A percentile compares a stretch with the other conserved stretches of the same genome.
Conservation (phyloP, 495 filamentous ascomycete genomes). For the Penicillium atrosanguineum region DNA sequence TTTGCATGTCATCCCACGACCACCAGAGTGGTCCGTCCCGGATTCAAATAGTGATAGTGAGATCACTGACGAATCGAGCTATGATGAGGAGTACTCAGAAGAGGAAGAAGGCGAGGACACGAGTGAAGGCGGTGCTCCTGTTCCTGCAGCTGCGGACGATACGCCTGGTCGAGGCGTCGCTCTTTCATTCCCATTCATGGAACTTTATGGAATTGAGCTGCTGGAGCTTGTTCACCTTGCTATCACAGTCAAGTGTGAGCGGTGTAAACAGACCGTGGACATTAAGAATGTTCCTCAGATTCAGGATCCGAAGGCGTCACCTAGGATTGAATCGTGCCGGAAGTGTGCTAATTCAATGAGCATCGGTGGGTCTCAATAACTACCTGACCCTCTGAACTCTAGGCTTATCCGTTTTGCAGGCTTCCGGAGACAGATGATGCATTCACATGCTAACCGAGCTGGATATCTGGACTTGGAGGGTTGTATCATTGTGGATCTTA, state of each 20-base stretch:
- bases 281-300: slow-evolving; percentile 60
- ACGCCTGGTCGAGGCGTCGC: slow-evolving; percentile 64
- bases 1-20: slow-evolving; percentile 73
- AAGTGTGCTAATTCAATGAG: slow-evolving; percentile 72
- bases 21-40: slow-evolving; percentile 70
- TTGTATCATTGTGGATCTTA: slow-evolving; percentile 74
- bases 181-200: slow-evolving; percentile 78
- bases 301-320: slow-evolving; percentile 35
- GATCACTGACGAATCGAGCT: slow-evolving; percentile 30
- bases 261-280: slow-evolving; percentile 78
- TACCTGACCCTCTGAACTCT: neutral
- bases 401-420: slow-evolving; percentile 28
- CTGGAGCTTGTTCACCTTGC: slow-evolving; percentile 69
- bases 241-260: slow-evolving; percentile 75
- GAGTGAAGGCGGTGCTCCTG: slow-evolving; percentile 40
- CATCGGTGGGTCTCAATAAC: slow-evolving; percentile 40
- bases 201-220: slow-evolving; percentile 79
- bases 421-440: slow-evolving; percentile 74
- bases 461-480: slow-evolving; percentile 82
- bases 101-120: slow-evolving; percentile 48
- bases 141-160: slow-evolving; percentile 27
- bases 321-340: slow-evolving; percentile 57
- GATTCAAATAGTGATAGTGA: slow-evolving; percentile 40
- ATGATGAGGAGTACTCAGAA: slow-evolving; percentile 24
- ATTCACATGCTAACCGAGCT: slow-evolving; percentile 70